Percentiles rank a stretch among this genome's conserved stretches.
phyloP scores from a whole-genome alignment of 2,329 filamentous ascomycete species.

The Diaporthe vaccinii region DNA sequence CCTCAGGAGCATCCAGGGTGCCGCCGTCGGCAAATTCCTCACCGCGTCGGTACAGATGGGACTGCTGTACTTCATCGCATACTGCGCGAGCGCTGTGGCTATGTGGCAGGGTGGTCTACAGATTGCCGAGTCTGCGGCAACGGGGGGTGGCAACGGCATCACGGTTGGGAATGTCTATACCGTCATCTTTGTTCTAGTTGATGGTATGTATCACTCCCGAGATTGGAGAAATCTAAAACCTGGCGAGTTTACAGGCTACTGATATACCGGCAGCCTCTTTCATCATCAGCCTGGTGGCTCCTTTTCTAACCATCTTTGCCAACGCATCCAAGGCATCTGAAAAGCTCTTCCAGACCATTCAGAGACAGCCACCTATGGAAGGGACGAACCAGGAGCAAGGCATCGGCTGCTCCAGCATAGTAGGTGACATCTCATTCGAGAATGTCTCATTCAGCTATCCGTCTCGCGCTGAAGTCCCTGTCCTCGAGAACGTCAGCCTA shows the following conservation, averaged over 20 bases:
- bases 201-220: constrained; percentile 46
- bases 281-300: constrained; percentile 73
- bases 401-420: constrained; percentile 62
- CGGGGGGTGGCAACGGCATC: constrained; percentile 14
- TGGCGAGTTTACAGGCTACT: background rate
- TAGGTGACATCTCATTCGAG: constrained; percentile 59
- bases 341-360: constrained; percentile 71
- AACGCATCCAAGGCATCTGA: constrained; percentile 70
- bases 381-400: constrained; percentile 51
- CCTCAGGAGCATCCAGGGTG: constrained; percentile 55
- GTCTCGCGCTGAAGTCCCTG: constrained; percentile 56
- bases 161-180: constrained; percentile 54
- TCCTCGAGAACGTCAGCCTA: constrained; percentile 57
- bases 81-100: constrained; percentile 67
- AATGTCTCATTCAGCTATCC: constrained; percentile 61
- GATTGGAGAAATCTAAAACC: too few species aligned
- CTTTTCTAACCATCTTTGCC: constrained; percentile 72
- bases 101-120: constrained; percentile 68
- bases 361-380: constrained; percentile 62
- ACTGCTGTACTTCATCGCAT: constrained; percentile 67
- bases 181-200: constrained; percentile 65
- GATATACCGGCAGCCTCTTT: constrained; percentile 61
- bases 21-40: constrained; percentile 62
- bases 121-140: constrained; percentile 47
- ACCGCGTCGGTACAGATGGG: constrained; percentile 63